Evolutionary conservation across 2,329 filamentous ascomycete genomes (phyloP), one percentile per base, ranked within the genome.

Genomic region (Penicillium palitans): DNA sequence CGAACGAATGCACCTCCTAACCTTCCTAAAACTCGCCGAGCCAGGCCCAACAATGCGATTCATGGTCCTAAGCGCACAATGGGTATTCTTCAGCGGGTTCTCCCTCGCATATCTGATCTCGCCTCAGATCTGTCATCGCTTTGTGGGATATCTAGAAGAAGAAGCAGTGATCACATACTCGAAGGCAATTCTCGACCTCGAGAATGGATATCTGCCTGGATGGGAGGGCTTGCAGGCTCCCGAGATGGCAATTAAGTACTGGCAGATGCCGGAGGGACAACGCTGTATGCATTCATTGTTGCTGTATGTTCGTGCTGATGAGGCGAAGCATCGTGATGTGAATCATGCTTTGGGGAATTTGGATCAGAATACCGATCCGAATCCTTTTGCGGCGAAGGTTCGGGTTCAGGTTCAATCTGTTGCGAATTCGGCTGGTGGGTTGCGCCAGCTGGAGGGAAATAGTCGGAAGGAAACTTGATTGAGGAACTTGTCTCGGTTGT

Each of bases 61-160:
- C 58, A 90, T 96, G 85, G 91, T 97, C 57, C 84, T 97, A 35
- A 91, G 87, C 13, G 93, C 93, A 0, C 93, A 98, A 75, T 93
- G 93, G 39, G 90, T 98, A 66, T 97, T 96, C 81, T 97, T 96
- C 84, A 98, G 98, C 78, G 84, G 86, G 63, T 85, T 98, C 73
- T 97, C 97, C 81, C 61, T 96, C 61, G 84, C 88, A 47, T 98
- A 98, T 77, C 87, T 98, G 41, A 70, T 96, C 62, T 91, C 88
- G 2, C 93, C 95, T 8, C 86, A 87, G 62, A 93, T 90, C 61
- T 93, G 90, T 69, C 95, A 98, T 76, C 89, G 95, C 47, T 98
- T 98, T 75, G 93, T 98, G 53, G 93, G 92, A 1, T 97, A 97
- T 69, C 85, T 98, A 17, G 95, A 97, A 75, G 93, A 97, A 75